Base-by-base conservation (phyloP, 1,284 basidiomycete genomes). In the Pholiota adiposa region DNA sequence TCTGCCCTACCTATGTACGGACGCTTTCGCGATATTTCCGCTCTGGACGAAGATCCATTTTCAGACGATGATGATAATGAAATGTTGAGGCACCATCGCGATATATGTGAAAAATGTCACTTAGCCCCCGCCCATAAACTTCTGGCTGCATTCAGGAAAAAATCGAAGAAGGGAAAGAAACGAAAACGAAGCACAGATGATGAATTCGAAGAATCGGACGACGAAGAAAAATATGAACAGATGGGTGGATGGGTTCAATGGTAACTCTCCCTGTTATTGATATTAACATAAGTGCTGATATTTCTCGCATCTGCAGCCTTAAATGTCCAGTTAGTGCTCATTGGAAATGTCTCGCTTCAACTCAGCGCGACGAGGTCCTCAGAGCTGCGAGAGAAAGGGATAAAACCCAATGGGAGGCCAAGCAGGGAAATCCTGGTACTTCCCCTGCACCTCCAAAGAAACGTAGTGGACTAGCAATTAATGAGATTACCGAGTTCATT, bases 211-310 rank as follows among this genome's bases (percentile, higher is more conserved):
- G 79, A 81, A 23, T 82, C 84, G 3, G 83, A 83, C n/a, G 82
- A 84, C 23, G 83, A 86, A 48, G 85, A 87, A 55, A 76, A 77
- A 49, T 73, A 86, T 5, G 73, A 70, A n/a, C 71, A 71, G 4
- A 75, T 92, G 43, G 90, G 91, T 21, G 94, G 94, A 25, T 96
- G 94, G 94, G 85, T 95, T 59, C 83, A 88, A 77, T 96, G 93
- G 90, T 92, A 70, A 58, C 83, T 70, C 34, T 19, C 31, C 3
- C n/a, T n/a, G 43, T 61, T n/a, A 44, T 27, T 18, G 44, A 12
- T 33, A n/a, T 40, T 61, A 11, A 19, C 4, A n/a, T 11, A 49
- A 14, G 48, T 33, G 49, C 21, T 54, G 60, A 63, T 62, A 33
- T 55, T 36, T 56, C 49, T 52, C 50, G 5, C 36, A 25, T 55